Evolutionary conservation across 2,329 filamentous ascomycete genomes (phyloP).

Genomic region (Talaromyces sp.): DNA sequence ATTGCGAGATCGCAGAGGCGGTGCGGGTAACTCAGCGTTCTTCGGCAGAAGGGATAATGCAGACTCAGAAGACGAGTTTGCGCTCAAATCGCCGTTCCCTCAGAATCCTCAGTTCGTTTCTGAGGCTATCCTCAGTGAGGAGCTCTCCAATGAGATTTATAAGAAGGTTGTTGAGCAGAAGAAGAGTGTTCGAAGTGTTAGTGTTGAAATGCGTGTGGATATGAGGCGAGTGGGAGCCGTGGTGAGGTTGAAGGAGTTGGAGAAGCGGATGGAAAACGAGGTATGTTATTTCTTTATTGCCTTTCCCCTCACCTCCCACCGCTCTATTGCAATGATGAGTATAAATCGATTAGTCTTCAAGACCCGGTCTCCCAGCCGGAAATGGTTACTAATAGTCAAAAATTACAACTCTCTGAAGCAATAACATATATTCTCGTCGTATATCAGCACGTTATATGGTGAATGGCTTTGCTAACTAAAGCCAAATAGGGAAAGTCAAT

Average conservation of each 20-base stretch:
- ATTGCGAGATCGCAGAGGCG: constrained; percentile 21
- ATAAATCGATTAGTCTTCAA: constrained; percentile 99
- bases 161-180: constrained; percentile 63
- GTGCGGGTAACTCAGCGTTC: constrained; percentile 8
- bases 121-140: constrained; percentile 70
- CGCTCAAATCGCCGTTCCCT: constrained; percentile 64
- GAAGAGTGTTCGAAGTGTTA: constrained; percentile 71
- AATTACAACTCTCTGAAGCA: constrained; percentile 70
- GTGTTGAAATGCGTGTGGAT: constrained; percentile 73
- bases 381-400: constrained; percentile 65
- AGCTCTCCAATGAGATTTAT: constrained; percentile 72
- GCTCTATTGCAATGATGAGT: constrained; percentile 59
- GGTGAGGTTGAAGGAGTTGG: constrained; percentile 79
- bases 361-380: constrained; percentile 59
- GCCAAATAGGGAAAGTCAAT: constrained; percentile 68
- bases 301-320: background rate
- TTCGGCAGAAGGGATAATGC: background rate
- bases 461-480: constrained; percentile 18
- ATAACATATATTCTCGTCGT: background rate
- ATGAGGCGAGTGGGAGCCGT: constrained; percentile 83
- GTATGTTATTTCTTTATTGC: constrained; percentile 57
- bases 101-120: constrained; percentile 69
- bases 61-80: constrained; percentile 1
- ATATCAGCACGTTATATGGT: background rate
- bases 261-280: constrained; percentile 72